Evolutionary conservation across 257 asterid species (phyloP).

Genomic region (Capsicum rhomboideum): DNA sequence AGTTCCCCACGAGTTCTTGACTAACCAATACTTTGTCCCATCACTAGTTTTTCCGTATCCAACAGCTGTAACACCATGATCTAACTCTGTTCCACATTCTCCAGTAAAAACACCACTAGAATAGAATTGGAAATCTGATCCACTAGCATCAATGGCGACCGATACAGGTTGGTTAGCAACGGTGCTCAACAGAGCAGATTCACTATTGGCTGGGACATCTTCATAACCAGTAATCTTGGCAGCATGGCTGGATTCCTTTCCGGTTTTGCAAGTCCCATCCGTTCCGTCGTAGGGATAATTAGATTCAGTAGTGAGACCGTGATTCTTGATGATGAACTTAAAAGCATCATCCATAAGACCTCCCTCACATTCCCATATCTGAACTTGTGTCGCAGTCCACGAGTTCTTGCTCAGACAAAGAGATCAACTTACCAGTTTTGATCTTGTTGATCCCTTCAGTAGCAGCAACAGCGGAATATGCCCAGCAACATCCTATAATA

Average conservation of each 20-base stretch:
- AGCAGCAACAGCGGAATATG: slow-evolving; percentile 16
- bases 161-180: background rate
- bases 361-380: slow-evolving; percentile 5
- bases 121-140: background rate
- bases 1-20: background rate
- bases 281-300: background rate
- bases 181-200: background rate
- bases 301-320: background rate
- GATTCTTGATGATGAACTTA: slow-evolving; percentile 3
- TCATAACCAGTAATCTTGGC: background rate
- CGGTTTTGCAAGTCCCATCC: background rate
- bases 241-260: background rate
- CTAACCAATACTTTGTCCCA: background rate
- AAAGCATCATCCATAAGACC: slow-evolving; percentile 10
- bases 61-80: background rate
- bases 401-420: slow-evolving; percentile 15
- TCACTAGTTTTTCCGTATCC: background rate
- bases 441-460: slow-evolving; percentile 13
- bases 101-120: background rate
- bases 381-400: slow-evolving; percentile 3
- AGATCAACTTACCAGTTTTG: background rate
- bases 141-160: background rate
- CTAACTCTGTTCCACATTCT: background rate
- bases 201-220: background rate
- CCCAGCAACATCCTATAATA: slow-evolving; percentile 15